phyloP scores from a whole-genome alignment of 345 rosid species.

The Eucalyptus erythrocorys region DNA sequence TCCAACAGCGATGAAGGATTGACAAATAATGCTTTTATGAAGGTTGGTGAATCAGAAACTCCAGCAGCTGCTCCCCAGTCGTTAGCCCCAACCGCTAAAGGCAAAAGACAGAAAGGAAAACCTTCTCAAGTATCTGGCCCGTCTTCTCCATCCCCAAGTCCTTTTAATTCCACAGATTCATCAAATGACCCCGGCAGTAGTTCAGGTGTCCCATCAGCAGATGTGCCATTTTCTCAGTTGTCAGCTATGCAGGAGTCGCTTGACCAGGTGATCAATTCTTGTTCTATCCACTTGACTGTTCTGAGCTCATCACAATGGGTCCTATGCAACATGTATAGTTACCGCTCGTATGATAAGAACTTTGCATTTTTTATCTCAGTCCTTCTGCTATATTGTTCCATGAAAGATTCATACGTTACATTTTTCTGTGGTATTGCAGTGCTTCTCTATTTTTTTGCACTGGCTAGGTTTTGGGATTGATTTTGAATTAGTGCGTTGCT shows the following conservation, averaged over 20 bases:
- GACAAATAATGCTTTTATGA: conserved; percentile 15
- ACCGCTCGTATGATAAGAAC: background rate
- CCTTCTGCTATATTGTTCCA: background rate
- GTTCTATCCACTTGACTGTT: background rate
- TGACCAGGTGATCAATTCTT: conserved; percentile 34
- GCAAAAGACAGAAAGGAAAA: conserved; percentile 43
- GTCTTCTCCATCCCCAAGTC: conserved; percentile 33
- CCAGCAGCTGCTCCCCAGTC: conserved; percentile 7
- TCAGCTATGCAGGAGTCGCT: conserved; percentile 40
- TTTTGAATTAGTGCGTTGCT: background rate
- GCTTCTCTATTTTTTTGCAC: background rate
- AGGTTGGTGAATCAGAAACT: conserved; percentile 17
- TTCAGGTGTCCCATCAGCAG: conserved; percentile 22
- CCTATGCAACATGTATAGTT: background rate
- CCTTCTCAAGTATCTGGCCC: conserved; percentile 31
- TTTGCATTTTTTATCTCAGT: background rate
- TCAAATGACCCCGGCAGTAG: conserved; percentile 32
- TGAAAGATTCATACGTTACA: background rate
- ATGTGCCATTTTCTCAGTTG: conserved; percentile 31
- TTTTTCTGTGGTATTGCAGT: background rate
- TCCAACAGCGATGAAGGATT: conserved; percentile 9
- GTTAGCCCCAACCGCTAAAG: conserved; percentile 26
- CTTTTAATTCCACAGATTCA: conserved; percentile 50
- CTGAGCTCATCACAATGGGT: background rate
- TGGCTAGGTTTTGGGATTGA: background rate